Percentiles rank a stretch among this genome's conserved stretches.
Conservation (phyloP, 306 rosid genomes). For the Cucumis melo region DNA sequence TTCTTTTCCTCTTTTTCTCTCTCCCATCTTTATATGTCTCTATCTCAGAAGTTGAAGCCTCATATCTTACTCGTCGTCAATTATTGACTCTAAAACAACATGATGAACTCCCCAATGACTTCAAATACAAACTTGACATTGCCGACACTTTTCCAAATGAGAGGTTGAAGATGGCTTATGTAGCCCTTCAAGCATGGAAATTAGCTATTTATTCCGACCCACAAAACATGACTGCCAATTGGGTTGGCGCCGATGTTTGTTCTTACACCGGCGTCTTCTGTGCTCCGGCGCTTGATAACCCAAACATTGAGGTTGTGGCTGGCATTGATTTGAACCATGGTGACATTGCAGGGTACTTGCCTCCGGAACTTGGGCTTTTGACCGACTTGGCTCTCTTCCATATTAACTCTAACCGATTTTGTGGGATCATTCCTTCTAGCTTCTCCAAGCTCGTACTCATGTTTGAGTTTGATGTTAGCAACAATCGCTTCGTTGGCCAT, state of each 20-base stretch:
- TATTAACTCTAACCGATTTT: constrained; percentile 1
- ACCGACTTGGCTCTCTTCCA: constrained; percentile 3
- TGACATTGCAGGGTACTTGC: constrained; percentile 8
- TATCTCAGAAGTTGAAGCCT: not conserved
- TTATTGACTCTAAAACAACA: not conserved
- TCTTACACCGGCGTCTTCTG: constrained; percentile 3
- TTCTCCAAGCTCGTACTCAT: not conserved
- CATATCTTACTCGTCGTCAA: not conserved
- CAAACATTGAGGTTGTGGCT: not conserved
- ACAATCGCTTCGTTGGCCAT: constrained; percentile 1
- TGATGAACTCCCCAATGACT: not conserved
- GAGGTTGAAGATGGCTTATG: not conserved
- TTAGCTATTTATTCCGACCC: not conserved
- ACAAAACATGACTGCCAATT: not conserved
- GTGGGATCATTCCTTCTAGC: not conserved
- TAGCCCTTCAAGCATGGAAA: constrained; percentile 7
- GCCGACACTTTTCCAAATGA: not conserved
- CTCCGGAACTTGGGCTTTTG: not conserved
- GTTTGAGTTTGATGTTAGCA: constrained; percentile 6
- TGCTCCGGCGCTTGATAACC: not conserved
- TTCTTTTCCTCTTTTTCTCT: not conserved
- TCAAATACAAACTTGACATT: not conserved
- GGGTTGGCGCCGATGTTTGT: constrained; percentile 2
- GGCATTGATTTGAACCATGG: constrained; percentile 10
- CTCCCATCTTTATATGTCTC: not conserved